A percentile compares a stretch with the other conserved stretches of the same genome.
Conservation (phyloP, 768 basidiomycete genomes). For the Calvatia gigantea region DNA sequence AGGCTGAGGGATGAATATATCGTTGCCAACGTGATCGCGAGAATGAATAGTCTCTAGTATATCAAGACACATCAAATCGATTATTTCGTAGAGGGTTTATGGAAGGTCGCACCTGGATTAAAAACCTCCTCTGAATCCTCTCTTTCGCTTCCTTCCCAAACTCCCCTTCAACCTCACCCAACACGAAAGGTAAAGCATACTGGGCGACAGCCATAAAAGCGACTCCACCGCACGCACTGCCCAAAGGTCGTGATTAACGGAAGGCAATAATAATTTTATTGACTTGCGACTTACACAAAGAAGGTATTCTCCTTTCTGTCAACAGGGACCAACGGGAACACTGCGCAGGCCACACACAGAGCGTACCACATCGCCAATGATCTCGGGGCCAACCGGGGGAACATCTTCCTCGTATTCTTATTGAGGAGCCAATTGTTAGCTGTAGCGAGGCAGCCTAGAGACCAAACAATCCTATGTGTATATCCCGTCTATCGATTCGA, state of each 20-base stretch:
- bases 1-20: conserved; percentile 55
- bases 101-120: conserved; percentile 23
- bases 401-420: background rate
- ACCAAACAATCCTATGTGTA: conserved; percentile 69
- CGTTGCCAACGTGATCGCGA: conserved; percentile 49
- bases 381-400: conserved; percentile 17
- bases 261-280: background rate
- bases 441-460: conserved; percentile 55
- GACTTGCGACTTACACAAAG: conserved; percentile 54
- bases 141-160: background rate
- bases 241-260: background rate
- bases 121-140: conserved; percentile 16
- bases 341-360: conserved; percentile 44
- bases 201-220: conserved; percentile 37
- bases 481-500: conserved; percentile 59
- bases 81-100: too few species aligned
- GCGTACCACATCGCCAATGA: conserved; percentile 38
- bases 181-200: conserved; percentile 10
- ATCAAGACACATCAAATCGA: background rate
- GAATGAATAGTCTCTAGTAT: conserved; percentile 40
- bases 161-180: conserved; percentile 1
- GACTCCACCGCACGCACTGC: conserved; percentile 45
- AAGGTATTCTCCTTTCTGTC: conserved; percentile 63
- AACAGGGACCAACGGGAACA: conserved; percentile 73
- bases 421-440: conserved; percentile 63